Evolutionary conservation across 352 stramenopile species (phyloP).

Genomic region (Phytophthora hybrid): DNA sequence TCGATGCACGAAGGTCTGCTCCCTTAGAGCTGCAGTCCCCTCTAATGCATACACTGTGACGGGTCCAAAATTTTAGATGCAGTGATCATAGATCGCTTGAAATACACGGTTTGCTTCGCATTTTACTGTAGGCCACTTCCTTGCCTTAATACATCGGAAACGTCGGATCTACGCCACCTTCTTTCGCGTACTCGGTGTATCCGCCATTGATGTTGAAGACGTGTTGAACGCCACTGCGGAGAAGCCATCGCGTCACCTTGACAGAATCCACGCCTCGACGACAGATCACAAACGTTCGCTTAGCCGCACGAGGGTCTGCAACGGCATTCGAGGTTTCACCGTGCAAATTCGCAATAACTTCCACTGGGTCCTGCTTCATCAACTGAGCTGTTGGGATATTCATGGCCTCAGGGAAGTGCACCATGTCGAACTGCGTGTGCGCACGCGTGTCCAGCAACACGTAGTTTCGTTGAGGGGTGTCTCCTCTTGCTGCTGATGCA

Average conservation of each 20-base stretch:
- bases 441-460: conserved; percentile 70
- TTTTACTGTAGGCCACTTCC: background rate
- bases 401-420: conserved; percentile 74
- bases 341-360: conserved; percentile 32
- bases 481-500: background rate
- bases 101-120: conserved; percentile 28
- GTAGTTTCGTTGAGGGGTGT: conserved; percentile 29
- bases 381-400: conserved; percentile 69
- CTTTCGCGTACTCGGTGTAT: conserved; percentile 68
- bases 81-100: conserved; percentile 24
- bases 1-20: conserved; percentile 72
- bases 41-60: background rate
- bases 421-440: conserved; percentile 75
- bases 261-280: conserved; percentile 82
- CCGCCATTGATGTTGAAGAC: conserved; percentile 77
- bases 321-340: background rate
- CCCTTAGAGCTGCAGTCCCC: conserved; percentile 12
- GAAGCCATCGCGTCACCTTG: conserved; percentile 63
- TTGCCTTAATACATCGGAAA: conserved; percentile 82
- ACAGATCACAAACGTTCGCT: conserved; percentile 71
- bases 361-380: conserved; percentile 36
- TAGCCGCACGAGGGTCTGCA: background rate
- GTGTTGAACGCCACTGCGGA: conserved; percentile 47
- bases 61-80: conserved; percentile 33
- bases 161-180: conserved; percentile 43